A percentile compares a stretch with the other conserved stretches of the same genome.
These are phyloP conservation scores for Tolypocladium paradoxum DNA, from an alignment of 2,329 filamentous ascomycete genomes.

Conservation along the genomic window DNA sequence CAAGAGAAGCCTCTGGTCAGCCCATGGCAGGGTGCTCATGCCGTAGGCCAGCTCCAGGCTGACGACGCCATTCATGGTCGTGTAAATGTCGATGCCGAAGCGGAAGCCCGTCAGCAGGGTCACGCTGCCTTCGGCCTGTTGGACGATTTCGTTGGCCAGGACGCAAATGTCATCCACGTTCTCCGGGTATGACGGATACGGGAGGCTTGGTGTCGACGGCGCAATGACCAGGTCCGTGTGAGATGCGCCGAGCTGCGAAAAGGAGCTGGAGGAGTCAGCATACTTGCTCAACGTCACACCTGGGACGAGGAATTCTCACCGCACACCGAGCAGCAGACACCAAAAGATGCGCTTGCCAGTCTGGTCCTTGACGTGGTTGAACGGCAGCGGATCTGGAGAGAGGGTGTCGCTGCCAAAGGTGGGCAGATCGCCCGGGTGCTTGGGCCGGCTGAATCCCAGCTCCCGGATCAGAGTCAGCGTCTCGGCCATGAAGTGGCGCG, in stretches of 20 bases:
- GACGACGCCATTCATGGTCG: slow-evolving; percentile 67
- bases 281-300: background rate
- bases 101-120: slow-evolving; percentile 74
- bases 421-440: slow-evolving; percentile 25
- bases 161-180: slow-evolving; percentile 82
- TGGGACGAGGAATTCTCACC: slow-evolving; percentile 24
- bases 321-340: slow-evolving; percentile 65
- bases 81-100: slow-evolving; percentile 65
- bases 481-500: slow-evolving; percentile 62
- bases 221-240: slow-evolving; percentile 65
- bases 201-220: slow-evolving; percentile 63
- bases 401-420: slow-evolving; percentile 29
- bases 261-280: slow-evolving; percentile 38
- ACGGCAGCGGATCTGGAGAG: slow-evolving; percentile 31
- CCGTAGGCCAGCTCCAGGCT: slow-evolving; percentile 79
- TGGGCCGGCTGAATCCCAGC: slow-evolving; percentile 52
- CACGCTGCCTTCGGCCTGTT: slow-evolving; percentile 56
- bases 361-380: slow-evolving; percentile 63
- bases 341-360: slow-evolving; percentile 75
- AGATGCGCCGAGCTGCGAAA: slow-evolving; percentile 65
- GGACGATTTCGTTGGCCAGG: slow-evolving; percentile 56
- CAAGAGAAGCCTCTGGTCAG: slow-evolving; percentile 63
- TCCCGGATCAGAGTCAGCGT: slow-evolving; percentile 58
- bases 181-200: slow-evolving; percentile 67
- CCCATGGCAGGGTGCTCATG: slow-evolving; percentile 65